Base-by-base conservation (phyloP, 116 monocot species). In the Cymodocea nodosa region DNA sequence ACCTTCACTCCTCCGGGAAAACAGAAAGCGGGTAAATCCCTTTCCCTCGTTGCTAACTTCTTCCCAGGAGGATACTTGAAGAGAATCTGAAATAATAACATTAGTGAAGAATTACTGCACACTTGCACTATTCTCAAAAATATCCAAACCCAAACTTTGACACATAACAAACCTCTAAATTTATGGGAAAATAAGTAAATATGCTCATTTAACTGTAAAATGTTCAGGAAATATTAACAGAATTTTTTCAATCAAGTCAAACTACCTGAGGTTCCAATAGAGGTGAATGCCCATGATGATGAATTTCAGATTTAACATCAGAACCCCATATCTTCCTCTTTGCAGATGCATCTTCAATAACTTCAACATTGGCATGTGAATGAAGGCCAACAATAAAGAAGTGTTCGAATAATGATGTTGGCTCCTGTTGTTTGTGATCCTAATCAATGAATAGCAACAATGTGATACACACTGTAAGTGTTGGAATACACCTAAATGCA, bases 1-100 rank as follows among this genome's bases (percentile, higher is more conserved):
- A 95, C 95, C 87, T 90, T 87, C 55, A 97, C 83, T 75, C 95
- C 95, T 77, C 83, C 85, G 52, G 95, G 95, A 76, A 95, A 95
- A 81, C 95, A 95, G 61, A 95, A 95, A 20, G 78, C 72, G 44
- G 85, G 87, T 62, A 95, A 73, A 74, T 95, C 95, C 67, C 35
- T 79, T 73, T 87, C 90, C 72, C 81, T 79, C 81, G 81, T 87
- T 63, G 77, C 78, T 66, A 74, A 74, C 67, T 49, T 81, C 77
- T 85, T 95, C 54, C 90, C 87, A 52, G 87, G 95, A 69, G 95
- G 95, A 62, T 95, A 95, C 66, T 90, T 90, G 64, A 90, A 95
- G 73, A 93, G 83, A 50, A 89, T 73, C 93, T 93, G 85, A 36
- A 74, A 59, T 15, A 54, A 15, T 16, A 25, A 25, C 36, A 12